phyloP scores from a whole-genome alignment of 768 basidiomycete genomes.

The Tricholomella constricta region DNA sequence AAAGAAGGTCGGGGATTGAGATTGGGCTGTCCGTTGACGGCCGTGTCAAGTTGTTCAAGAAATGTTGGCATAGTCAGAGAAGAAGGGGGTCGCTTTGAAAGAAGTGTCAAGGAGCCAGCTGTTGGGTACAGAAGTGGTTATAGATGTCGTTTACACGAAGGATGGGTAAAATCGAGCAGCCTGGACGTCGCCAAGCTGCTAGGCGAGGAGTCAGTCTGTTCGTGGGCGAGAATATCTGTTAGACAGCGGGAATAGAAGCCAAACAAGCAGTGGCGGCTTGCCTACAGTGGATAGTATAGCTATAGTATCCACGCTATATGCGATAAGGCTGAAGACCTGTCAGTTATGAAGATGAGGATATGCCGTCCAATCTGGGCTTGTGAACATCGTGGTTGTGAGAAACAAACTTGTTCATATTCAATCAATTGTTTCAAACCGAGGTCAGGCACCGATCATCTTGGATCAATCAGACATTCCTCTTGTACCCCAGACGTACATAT shows the following conservation, averaged over 20 bases:
- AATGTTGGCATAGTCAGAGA: conserved; percentile 8
- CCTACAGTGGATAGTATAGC: background rate
- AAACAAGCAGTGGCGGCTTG: background rate
- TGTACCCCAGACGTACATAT: too few relatives aligned
- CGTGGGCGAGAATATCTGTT: background rate
- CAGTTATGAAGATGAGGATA: conserved; percentile 2
- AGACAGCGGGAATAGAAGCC: background rate
- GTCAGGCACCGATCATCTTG: conserved; percentile 19
- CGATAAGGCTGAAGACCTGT: background rate
- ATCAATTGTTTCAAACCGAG: conserved; percentile 9
- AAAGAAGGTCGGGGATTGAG: conserved; percentile 13
- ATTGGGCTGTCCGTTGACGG: conserved; percentile 4
- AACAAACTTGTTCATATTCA: conserved; percentile 3
- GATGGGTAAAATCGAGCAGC: background rate
- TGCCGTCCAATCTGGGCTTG: background rate
- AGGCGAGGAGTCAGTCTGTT: background rate
- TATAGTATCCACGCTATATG: background rate
- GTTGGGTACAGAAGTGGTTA: background rate
- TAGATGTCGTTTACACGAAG: background rate
- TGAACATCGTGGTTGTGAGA: conserved; percentile 15
- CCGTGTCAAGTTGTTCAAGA: conserved; percentile 7
- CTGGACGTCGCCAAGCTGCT: background rate
- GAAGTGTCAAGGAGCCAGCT: background rate
- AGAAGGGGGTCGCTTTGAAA: background rate
- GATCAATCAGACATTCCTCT: conserved; percentile 12